Conservation (phyloP, 495 filamentous ascomycete species). For the Jackrogersella minutella region DNA sequence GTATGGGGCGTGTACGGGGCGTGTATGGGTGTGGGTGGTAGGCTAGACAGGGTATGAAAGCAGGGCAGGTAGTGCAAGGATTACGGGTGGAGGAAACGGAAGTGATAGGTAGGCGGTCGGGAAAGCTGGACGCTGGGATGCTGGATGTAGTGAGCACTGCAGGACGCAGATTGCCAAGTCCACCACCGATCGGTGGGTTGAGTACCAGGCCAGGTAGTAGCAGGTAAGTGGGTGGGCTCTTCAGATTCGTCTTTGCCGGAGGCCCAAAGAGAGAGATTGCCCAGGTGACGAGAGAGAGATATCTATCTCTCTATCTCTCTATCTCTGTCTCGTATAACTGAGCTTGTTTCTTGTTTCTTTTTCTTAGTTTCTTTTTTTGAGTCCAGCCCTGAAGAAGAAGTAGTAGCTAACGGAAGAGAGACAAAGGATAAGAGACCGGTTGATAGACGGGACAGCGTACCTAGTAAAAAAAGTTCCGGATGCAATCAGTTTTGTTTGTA, state of each 20-base stretch:
- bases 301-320: neutral
- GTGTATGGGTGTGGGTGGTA: slow-evolving; percentile 25
- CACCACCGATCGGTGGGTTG: slow-evolving; percentile 35
- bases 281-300: neutral
- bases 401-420: neutral
- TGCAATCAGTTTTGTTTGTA: slow-evolving; percentile 37
- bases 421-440: slow-evolving; percentile 24
- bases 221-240: slow-evolving; percentile 8
- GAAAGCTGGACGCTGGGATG: slow-evolving; percentile 20
- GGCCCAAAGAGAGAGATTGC: neutral
- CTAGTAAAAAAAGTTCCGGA: slow-evolving; percentile 19
- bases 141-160: slow-evolving; percentile 28
- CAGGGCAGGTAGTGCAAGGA: slow-evolving; percentile 40
- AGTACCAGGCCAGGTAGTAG: neutral
- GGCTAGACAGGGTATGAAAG: slow-evolving; percentile 37
- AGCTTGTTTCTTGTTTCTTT: slow-evolving; percentile 4
- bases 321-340: slow-evolving; percentile 12
- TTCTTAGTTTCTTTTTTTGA: slow-evolving; percentile 7
- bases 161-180: slow-evolving; percentile 39
- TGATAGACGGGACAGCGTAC: slow-evolving; percentile 12
- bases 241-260: neutral
- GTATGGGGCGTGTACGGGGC: slow-evolving; percentile 27
- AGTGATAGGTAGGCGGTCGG: slow-evolving; percentile 6
- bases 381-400: neutral
- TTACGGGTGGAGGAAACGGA: slow-evolving; percentile 31